Conservation (phyloP, 1,284 basidiomycete genomes). For the Erythrobasidium hasegawianum region DNA sequence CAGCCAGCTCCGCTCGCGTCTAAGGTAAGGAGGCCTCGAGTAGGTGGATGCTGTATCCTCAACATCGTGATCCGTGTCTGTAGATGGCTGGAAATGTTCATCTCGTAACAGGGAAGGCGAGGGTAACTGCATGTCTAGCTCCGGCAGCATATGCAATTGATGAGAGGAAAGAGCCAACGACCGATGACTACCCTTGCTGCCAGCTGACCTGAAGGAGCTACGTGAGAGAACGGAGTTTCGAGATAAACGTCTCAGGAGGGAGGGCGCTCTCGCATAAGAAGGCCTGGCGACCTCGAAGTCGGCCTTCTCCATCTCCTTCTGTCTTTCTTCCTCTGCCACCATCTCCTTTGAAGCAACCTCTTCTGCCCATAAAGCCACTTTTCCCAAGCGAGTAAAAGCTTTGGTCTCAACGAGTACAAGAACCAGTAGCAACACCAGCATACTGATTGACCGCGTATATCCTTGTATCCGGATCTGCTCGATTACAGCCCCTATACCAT, state of each 20-base stretch:
- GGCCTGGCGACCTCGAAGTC: too few species aligned
- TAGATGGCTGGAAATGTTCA: not conserved
- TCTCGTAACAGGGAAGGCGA: slow-evolving; percentile 12
- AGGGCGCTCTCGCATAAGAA: too few species aligned
- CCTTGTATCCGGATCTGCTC: not conserved
- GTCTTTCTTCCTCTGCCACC: not conserved
- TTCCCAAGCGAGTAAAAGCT: not conserved
- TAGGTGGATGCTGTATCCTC: too few species aligned
- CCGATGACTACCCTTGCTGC: too few species aligned
- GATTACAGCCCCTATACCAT: not conserved
- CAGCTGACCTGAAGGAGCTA: too few species aligned
- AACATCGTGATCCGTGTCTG: too few species aligned
- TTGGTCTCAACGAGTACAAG: not conserved
- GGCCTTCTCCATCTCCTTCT: not conserved
- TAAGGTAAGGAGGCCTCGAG: too few species aligned
- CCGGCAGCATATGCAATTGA: slow-evolving; percentile 8
- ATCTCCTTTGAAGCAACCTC: not conserved
- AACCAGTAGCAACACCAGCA: not conserved
- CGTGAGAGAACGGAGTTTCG: too few species aligned
- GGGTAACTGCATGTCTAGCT: slow-evolving; percentile 8
- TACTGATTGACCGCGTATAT: not conserved
- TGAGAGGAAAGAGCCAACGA: not conserved
- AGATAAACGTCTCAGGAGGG: too few species aligned
- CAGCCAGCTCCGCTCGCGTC: too few species aligned
- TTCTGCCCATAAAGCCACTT: not conserved